Evolutionary conservation across 1,139 yeast species (phyloP), one percentile per base, ranked within the genome.

Genomic region (Komagataea norvegica): DNA sequence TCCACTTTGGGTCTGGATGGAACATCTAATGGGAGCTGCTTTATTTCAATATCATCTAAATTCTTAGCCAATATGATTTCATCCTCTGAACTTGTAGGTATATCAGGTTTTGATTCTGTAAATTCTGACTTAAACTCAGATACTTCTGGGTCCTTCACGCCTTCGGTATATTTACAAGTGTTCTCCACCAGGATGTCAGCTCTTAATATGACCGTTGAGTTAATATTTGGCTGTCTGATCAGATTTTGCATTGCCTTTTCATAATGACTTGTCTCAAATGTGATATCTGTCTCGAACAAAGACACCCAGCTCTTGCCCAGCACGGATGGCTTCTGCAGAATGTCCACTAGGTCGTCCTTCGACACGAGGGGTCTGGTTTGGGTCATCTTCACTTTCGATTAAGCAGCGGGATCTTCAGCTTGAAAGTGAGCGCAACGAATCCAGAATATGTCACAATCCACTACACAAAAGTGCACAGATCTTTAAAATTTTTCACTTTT

Each of bases 191-290:
- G 60, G 20, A 89, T 77, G 59, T 89, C 97, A 0, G 96, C 95
- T 51, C 97, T 67, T 65, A 89, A 67, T 27, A 89, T 83, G 22
- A 87, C 93, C 0, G 96, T 84, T 8, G 96, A 89, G 60, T 89
- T 89, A 60, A 89, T 83, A 57, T 89, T 86, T 11, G 97, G 97
- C 46, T 87, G 88, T 44, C 73, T 70, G 39, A 89, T 82, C 45
- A 89, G 68, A 58, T 88, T 85, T 31, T 74, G 60, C 91, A 87
- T 83, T 5, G 96, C 96, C 9, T 66, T 62, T 42, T 77, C 79
- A 55, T 80, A 88, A 61, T 87, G 84, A 6, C 56, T 56, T 3
- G 67, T 55, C 11, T 54, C 53, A 46, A 68, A 70, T 8, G 54
- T 55, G 2, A 62, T 63, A 2, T 49, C 48, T 1, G 63, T 51